Percentiles rank a stretch among this genome's conserved stretches.
Evolutionary conservation across 2,329 filamentous ascomycete genomes (phyloP).

Genomic region (Pseudodiploospora longispora): DNA sequence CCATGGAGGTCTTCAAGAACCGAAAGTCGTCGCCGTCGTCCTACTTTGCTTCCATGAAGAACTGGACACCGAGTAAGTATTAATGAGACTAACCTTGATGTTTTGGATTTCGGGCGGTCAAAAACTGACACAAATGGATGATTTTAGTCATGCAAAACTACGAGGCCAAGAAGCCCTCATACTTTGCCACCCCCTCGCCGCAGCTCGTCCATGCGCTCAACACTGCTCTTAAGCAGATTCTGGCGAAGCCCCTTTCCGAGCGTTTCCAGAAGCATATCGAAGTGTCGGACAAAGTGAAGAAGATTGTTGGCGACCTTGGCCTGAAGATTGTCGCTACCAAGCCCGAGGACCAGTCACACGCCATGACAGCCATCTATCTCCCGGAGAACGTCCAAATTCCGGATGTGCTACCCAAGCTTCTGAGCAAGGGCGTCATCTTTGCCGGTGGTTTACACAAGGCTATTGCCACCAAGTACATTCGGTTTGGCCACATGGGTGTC

Average conservation of each 20-base stretch:
- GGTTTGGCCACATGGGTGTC: conserved; percentile 97
- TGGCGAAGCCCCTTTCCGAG: conserved; percentile 69
- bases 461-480: conserved; percentile 86
- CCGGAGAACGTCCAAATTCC: conserved; percentile 75
- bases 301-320: conserved; percentile 69
- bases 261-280: conserved; percentile 76
- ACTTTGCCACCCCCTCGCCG: conserved; percentile 94
- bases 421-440: conserved; percentile 86
- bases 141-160: conserved; percentile 93
- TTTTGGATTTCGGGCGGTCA: not conserved
- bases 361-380: conserved; percentile 96
- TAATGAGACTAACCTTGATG: not conserved
- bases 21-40: conserved; percentile 75
- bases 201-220: conserved; percentile 90
- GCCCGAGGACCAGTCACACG: conserved; percentile 86
- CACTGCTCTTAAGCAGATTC: conserved; percentile 79
- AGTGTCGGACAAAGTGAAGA: conserved; percentile 79
- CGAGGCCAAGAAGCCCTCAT: conserved; percentile 93
- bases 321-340: conserved; percentile 79
- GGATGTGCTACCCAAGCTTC: conserved; percentile 75
- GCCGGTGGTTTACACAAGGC: conserved; percentile 95
- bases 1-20: conserved; percentile 70
- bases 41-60: conserved; percentile 95
- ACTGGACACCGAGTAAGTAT: conserved; percentile 79
- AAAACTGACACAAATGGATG: conserved; percentile 4